Evolutionary conservation across 768 basidiomycete genomes (phyloP).

Genomic region (Tricholomella constricta): DNA sequence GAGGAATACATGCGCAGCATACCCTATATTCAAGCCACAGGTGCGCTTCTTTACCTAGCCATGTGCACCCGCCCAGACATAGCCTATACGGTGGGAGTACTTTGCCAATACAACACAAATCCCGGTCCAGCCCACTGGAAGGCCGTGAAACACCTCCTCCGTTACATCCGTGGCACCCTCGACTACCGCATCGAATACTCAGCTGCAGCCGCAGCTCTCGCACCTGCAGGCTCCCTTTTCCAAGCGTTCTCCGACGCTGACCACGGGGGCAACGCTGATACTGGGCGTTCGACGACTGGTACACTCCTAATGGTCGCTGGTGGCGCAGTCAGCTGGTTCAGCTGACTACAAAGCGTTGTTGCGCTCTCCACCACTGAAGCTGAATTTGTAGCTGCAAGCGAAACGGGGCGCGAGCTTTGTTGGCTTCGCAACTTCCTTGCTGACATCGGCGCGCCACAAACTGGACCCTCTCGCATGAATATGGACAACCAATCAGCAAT

Average conservation of each 20-base stretch:
- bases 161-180: constrained; percentile 15
- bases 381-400: constrained; percentile 36
- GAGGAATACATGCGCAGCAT: constrained; percentile 1
- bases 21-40: constrained; percentile 13
- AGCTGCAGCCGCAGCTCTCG: constrained; percentile 13
- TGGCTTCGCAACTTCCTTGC: neutral
- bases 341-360: constrained; percentile 11
- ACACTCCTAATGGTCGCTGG: neutral
- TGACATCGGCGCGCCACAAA: neutral
- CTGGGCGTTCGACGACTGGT: neutral
- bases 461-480: neutral
- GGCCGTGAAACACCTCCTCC: constrained; percentile 10
- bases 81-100: neutral
- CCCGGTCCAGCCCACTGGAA: constrained; percentile 11
- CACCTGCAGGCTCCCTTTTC: constrained; percentile 10
- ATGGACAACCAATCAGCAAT: neutral
- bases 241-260: too few relatives aligned
- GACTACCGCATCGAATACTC: constrained; percentile 17
- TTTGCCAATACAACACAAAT: constrained; percentile 3
- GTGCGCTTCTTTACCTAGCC: constrained; percentile 10
- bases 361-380: constrained; percentile 38
- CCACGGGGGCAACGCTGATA: neutral
- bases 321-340: constrained; percentile 3
- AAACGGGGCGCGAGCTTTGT: neutral
- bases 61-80: constrained; percentile 10